Conservation (phyloP, 1,284 basidiomycete genomes). For the Golubevia pallescens region DNA sequence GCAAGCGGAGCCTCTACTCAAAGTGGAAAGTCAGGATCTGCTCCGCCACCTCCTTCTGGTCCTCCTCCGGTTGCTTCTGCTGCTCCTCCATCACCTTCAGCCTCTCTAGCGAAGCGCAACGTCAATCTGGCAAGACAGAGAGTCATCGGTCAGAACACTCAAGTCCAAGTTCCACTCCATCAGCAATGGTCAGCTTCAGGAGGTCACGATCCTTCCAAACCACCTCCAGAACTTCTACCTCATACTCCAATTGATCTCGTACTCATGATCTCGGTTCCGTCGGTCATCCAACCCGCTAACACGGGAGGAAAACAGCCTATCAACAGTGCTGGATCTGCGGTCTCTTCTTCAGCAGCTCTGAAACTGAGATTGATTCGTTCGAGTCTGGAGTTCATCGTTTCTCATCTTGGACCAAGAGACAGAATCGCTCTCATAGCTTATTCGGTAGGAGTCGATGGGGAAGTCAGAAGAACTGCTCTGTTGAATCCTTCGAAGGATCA, state of each 20-base stretch:
- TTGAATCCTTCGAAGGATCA: conserved; percentile 33
- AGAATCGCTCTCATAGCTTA: conserved; percentile 47
- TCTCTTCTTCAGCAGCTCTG: conserved; percentile 75
- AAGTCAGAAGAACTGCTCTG: conserved; percentile 40
- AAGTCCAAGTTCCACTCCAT: conserved; percentile 10
- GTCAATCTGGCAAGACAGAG: conserved; percentile 1
- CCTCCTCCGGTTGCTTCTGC: conserved; percentile 65
- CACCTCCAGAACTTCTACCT: conserved; percentile 66
- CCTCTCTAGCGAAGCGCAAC: conserved; percentile 34
- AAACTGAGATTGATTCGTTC: conserved; percentile 51
- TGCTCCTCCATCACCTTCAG: conserved; percentile 46
- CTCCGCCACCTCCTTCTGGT: not conserved
- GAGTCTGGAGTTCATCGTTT: conserved; percentile 47
- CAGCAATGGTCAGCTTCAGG: conserved; percentile 48
- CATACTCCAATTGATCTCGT: conserved; percentile 91
- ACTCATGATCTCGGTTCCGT: conserved; percentile 85
- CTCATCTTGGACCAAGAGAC: conserved; percentile 45
- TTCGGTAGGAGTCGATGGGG: conserved; percentile 37
- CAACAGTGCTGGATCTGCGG: conserved; percentile 66
- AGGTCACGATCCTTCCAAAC: conserved; percentile 43
- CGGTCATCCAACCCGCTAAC: conserved; percentile 64
- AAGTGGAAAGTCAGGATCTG: not conserved
- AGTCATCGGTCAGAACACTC: not conserved
- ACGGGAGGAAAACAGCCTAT: conserved; percentile 13
- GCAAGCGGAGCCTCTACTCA: not conserved